Evolutionary conservation across 352 stramenopile genomes (phyloP).

Genomic region (Phytopythium chamaehyphon): DNA sequence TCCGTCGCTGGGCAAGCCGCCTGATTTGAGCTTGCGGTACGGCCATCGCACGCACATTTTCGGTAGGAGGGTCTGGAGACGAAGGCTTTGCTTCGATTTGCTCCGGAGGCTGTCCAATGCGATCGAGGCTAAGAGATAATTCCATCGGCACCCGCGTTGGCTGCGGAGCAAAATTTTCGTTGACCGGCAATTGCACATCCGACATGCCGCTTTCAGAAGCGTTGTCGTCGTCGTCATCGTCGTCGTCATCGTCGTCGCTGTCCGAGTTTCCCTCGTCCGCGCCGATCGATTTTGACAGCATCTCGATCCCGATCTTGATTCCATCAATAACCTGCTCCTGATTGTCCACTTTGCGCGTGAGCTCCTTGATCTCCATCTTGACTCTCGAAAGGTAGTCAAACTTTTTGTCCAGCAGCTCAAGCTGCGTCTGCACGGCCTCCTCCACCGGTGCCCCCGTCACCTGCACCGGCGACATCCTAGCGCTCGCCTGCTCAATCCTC

Average conservation of each 20-base stretch:
- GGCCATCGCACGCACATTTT: slow-evolving; percentile 4
- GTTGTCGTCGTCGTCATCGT: not conserved
- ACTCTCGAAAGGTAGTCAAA: slow-evolving; percentile 67
- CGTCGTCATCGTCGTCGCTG: slow-evolving; percentile 15
- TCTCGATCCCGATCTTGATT: slow-evolving; percentile 47
- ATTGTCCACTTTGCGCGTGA: slow-evolving; percentile 45
- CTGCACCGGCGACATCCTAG: slow-evolving; percentile 3
- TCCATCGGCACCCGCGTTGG: not conserved
- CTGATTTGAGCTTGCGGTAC: slow-evolving; percentile 1
- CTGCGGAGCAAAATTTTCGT: not conserved
- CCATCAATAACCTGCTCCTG: slow-evolving; percentile 62
- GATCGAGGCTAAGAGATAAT: not conserved
- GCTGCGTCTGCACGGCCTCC: slow-evolving; percentile 34
- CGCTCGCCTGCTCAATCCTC: slow-evolving; percentile 10
- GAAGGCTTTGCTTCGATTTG: not conserved
- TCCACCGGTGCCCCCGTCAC: slow-evolving; percentile 38
- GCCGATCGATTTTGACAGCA: slow-evolving; percentile 61
- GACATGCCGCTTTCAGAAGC: slow-evolving; percentile 8
- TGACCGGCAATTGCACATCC: slow-evolving; percentile 1
- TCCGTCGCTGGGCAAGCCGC: not conserved
- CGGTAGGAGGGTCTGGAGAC: not conserved
- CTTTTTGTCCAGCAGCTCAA: slow-evolving; percentile 67
- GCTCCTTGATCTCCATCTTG: slow-evolving; percentile 74
- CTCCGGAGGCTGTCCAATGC: not conserved
- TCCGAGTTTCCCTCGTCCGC: slow-evolving; percentile 61